phyloP scores from a whole-genome alignment of 805 yeast genomes.

The Kazachstania taianensis region DNA sequence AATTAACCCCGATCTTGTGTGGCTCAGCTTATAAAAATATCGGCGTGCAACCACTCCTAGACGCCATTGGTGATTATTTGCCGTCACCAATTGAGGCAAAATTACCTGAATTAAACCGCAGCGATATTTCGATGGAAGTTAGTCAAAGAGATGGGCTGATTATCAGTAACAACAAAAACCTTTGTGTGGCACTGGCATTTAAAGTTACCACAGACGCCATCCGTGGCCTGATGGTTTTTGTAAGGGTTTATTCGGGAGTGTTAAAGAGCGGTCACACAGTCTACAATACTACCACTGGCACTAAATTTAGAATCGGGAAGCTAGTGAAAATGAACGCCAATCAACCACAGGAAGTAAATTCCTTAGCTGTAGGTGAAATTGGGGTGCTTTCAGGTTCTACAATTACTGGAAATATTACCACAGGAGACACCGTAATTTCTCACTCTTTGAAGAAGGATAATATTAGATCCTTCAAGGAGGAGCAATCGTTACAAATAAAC shows the following conservation, averaged over 20 bases:
- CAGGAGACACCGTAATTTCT: conserved; percentile 84
- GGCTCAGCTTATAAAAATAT: conserved; percentile 89
- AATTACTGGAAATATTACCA: conserved; percentile 49
- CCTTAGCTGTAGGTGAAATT: conserved; percentile 67
- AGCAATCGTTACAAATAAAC: conserved; percentile 40
- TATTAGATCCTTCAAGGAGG: conserved; percentile 35
- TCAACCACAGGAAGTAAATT: conserved; percentile 58
- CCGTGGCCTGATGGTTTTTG: conserved; percentile 73
- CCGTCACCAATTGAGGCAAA: conserved; percentile 70
- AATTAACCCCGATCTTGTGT: conserved; percentile 72
- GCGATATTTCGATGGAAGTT: conserved; percentile 22
- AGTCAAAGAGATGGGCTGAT: conserved; percentile 39
- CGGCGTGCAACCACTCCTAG: conserved; percentile 91
- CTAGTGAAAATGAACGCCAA: conserved; percentile 84
- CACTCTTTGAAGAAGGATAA: conserved; percentile 46
- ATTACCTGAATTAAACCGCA: conserved; percentile 41
- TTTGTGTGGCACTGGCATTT: conserved; percentile 77
- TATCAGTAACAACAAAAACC: conserved; percentile 45
- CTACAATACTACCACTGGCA: conserved; percentile 59
- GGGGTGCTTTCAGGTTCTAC: conserved; percentile 49
- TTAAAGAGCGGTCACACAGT: conserved; percentile 53
- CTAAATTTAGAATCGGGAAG: conserved; percentile 54
- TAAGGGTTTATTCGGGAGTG: conserved; percentile 80
- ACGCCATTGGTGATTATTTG: conserved; percentile 64
- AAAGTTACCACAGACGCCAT: conserved; percentile 82